Evolutionary conservation across 2,329 filamentous ascomycete species (phyloP), one percentile per base, ranked within the genome.

Genomic region (Diaporthe aspalathi): DNA sequence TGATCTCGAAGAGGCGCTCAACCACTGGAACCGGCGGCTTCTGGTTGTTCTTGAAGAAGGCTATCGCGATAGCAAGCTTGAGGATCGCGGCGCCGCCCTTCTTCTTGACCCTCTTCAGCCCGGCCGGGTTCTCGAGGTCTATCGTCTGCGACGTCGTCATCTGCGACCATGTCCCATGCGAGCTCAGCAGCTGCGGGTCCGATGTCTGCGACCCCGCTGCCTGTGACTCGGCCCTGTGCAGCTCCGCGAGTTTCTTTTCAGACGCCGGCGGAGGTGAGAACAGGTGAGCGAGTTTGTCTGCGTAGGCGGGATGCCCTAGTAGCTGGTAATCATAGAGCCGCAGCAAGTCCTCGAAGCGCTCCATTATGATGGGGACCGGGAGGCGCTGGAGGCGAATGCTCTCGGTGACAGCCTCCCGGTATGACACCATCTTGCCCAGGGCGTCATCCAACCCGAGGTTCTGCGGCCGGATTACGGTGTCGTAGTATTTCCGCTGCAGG

Each of bases 31-130:
- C 5, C 12, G 67, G 67, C 22, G 67, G 67, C 29, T 68, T 68
- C 53, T 68, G 53, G 43, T 43, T 52, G 24, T 68, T 56, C 14
- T 43, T 68, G 53, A 68, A 68, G 53, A 68, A 68, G 3, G 22
- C 29, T 9, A 68, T 49, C 1, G 67, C 67, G 9, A 43, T 17
- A 16, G 29, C 54, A 24, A 68, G 54, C 52, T 68, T 68, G 43
- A 68, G 67, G 22, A 68, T 50, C 2, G 43, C 67, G 7, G 67
- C 67, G 7, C 67, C 67, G 22, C 67, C 67, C 53, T 60, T 68
- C 54, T 68, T 68, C 67, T 49, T 60, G 43, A 68, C 67, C 54
- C 67, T 50, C 20, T 68, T 68, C 32, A 47, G 45, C n/a, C 67
- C 53, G 8, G 29, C 6, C 1, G 53, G 47, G 3, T 56, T 22